Evolutionary conservation across 2,329 filamentous ascomycete genomes (phyloP).

Genomic region (Hymenoscyphus infarciens): DNA sequence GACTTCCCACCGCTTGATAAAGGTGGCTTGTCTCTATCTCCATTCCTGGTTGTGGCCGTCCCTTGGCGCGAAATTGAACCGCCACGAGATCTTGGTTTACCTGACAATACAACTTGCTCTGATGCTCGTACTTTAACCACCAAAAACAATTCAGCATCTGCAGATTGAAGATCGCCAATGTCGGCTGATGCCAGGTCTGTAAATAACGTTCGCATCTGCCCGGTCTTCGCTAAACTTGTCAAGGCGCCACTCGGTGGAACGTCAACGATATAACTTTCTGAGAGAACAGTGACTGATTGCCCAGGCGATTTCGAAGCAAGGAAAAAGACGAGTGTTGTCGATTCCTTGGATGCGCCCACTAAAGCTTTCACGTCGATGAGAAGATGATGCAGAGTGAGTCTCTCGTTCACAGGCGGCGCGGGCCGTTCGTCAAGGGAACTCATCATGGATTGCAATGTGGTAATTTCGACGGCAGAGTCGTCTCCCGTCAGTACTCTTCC

Average conservation of each 20-base stretch:
- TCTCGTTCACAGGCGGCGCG: constrained; percentile 60
- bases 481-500: constrained; percentile 87
- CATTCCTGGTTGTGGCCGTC: constrained; percentile 15
- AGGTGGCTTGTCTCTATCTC: constrained; percentile 39
- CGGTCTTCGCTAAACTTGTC: constrained; percentile 58
- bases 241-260: constrained; percentile 72
- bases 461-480: constrained; percentile 88
- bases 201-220: constrained; percentile 79
- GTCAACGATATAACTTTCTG: constrained; percentile 78
- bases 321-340: constrained; percentile 72
- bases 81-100: constrained; percentile 30
- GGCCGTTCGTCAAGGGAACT: constrained; percentile 85
- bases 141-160: constrained; percentile 73
- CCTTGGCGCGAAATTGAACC: constrained; percentile 29
- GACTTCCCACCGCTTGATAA: constrained; percentile 47
- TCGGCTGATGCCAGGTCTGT: constrained; percentile 64
- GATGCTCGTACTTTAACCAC: constrained; percentile 66
- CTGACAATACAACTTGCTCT: constrained; percentile 26
- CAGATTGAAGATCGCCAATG: constrained; percentile 56
- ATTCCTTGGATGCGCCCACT: constrained; percentile 69
- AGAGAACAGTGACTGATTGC: constrained; percentile 62
- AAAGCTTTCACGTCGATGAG: constrained; percentile 82
- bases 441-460: constrained; percentile 92
- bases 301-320: constrained; percentile 69
- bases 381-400: constrained; percentile 73